Evolutionary conservation across 2,329 filamentous ascomycete species (phyloP).

Genomic region (Neofusicoccum laricinum): DNA sequence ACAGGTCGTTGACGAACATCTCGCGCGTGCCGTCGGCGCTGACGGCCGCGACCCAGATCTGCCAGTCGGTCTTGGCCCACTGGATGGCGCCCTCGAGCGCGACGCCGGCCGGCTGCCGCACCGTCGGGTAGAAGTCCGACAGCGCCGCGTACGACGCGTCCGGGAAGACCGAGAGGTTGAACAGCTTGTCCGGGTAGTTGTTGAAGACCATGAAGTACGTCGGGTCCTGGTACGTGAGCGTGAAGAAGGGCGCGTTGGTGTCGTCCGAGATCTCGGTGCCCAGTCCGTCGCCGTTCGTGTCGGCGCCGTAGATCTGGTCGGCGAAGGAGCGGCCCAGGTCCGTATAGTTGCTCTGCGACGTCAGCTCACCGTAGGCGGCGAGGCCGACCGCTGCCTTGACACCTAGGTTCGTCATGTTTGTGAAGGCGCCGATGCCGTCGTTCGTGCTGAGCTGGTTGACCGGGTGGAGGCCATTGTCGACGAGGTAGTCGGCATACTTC

Average conservation of each 20-base stretch:
- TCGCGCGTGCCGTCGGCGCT: conserved; percentile 15
- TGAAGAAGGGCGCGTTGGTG: conserved; percentile 37
- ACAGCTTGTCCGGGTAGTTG: conserved; percentile 40
- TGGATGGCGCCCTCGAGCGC: conserved; percentile 39
- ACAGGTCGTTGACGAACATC: conserved; percentile 40
- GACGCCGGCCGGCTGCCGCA: conserved; percentile 37
- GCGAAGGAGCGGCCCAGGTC: conserved; percentile 32
- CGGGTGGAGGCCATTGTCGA: conserved; percentile 39
- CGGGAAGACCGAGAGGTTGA: conserved; percentile 40
- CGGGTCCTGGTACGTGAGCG: conserved; percentile 35
- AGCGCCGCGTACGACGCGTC: conserved; percentile 35
- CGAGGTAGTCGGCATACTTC: conserved; percentile 43
- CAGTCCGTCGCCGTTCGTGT: conserved; percentile 11
- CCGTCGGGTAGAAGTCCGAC: conserved; percentile 34
- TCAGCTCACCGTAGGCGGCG: conserved; percentile 43
- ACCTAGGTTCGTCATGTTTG: conserved; percentile 47
- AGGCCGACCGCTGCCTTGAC: conserved; percentile 48
- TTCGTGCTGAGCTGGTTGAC: conserved; percentile 42
- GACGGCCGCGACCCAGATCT: conserved; percentile 40
- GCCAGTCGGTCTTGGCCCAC: conserved; percentile 46
- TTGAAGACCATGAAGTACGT: conserved; percentile 43
- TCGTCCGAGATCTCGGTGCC: conserved; percentile 7
- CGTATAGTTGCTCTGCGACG: conserved; percentile 36
- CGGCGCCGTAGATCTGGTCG: conserved; percentile 12
- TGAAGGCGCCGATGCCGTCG: conserved; percentile 39